These are phyloP conservation scores for Citrullus amarus DNA, from an alignment of 306 rosid species.

Conservation along the genomic window DNA sequence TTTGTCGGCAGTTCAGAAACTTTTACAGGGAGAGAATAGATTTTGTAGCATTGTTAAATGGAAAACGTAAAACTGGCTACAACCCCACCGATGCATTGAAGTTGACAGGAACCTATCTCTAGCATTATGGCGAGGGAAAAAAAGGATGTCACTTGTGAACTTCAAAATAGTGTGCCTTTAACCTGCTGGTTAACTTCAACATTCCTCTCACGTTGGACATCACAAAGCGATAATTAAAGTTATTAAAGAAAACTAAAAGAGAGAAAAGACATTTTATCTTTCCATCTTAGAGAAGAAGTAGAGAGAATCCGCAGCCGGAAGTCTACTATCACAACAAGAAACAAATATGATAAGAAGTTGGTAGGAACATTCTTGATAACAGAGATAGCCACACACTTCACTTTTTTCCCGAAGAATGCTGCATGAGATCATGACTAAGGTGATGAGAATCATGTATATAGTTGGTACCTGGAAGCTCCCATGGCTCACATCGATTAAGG, in stretches of 20 bases:
- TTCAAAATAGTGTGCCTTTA: background rate
- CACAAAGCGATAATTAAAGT: background rate
- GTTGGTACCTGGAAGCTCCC: slow-evolving; percentile 70
- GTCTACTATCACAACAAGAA: background rate
- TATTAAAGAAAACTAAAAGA: background rate
- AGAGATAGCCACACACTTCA: background rate
- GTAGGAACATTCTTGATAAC: background rate
- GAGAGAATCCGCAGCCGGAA: background rate
- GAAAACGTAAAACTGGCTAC: background rate
- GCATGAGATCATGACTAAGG: background rate
- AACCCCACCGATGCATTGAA: background rate
- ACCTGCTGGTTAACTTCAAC: background rate
- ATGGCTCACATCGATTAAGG: slow-evolving; percentile 66
- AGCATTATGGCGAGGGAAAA: background rate
- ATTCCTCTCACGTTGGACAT: background rate
- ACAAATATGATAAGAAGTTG: background rate
- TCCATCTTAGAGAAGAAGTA: background rate
- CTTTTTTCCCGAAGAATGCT: too few relatives aligned
- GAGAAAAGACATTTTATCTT: background rate
- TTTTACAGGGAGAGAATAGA: background rate
- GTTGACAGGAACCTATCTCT: background rate
- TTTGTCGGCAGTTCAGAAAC: background rate
- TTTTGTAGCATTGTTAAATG: background rate
- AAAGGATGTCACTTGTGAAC: background rate
- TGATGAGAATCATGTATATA: background rate